phyloP scores from a whole-genome alignment of 1,284 basidiomycete species.

The Violaceomyces palustris region DNA sequence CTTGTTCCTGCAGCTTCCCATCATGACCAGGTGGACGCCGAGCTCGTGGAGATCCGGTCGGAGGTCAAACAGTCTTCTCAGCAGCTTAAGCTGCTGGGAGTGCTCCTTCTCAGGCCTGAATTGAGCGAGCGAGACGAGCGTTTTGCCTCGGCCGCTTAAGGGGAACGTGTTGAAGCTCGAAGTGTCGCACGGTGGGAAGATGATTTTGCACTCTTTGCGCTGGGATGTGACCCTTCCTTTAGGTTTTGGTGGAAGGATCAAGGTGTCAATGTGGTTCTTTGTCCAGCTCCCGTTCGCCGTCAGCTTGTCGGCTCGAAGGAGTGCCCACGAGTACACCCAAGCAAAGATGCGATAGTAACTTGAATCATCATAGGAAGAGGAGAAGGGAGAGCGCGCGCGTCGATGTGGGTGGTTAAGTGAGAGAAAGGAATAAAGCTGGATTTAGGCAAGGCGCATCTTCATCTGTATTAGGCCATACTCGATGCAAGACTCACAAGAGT shows the following conservation, averaged over 20 bases:
- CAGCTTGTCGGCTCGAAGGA: slow-evolving; percentile 65
- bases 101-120: slow-evolving; percentile 86
- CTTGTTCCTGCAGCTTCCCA: slow-evolving; percentile 77
- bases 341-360: slow-evolving; percentile 90
- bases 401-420: too few species aligned
- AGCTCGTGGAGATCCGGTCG: slow-evolving; percentile 36
- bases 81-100: slow-evolving; percentile 68
- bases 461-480: not conserved
- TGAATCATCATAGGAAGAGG: too few species aligned
- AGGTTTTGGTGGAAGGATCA: too few species aligned
- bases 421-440: too few species aligned
- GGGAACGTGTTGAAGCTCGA: slow-evolving; percentile 64
- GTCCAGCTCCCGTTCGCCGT: slow-evolving; percentile 98
- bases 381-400: too few species aligned
- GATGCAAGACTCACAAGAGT: slow-evolving; percentile 66
- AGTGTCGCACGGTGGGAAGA: slow-evolving; percentile 92
- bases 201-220: too few species aligned
- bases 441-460: not conserved
- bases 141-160: slow-evolving; percentile 55
- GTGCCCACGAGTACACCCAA: slow-evolving; percentile 70
- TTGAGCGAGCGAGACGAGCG: slow-evolving; percentile 64
- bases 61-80: slow-evolving; percentile 61
- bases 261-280: slow-evolving; percentile 66
- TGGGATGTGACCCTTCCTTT: too few species aligned
- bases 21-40: slow-evolving; percentile 57